Base-by-base conservation (phyloP, 768 basidiomycete species). In the Naganishia kalamii region DNA sequence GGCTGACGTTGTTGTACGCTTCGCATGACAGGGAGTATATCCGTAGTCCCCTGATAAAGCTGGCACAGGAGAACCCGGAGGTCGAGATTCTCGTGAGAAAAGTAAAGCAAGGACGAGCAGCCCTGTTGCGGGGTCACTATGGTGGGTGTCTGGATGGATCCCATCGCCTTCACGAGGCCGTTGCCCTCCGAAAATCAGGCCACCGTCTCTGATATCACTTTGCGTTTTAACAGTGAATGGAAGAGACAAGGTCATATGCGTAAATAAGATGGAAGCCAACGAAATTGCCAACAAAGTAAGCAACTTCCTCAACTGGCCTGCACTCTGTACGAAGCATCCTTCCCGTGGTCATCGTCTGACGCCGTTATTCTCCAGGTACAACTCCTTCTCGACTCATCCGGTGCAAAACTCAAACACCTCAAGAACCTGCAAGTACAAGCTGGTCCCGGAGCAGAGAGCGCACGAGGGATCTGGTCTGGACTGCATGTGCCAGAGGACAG, bases 211-310 rank as follows among this genome's bases (percentile, higher is more conserved):
- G 29, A 35, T 32, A 19, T 33, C 10, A 29, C 19, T 19, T 47
- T 47, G 12, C 30, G 4, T 29, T 17, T 5, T 27, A 3, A 4
- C 35, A 78, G 77, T 78, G 17, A 78, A 78, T 59, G 75, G 77
- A 4, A 62, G 77, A 32, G 77, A 78, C 50, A 78, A 78, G 62
- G 77, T 78, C 44, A 74, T 78, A 32, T 78, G 75, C 59, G 74
- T 78, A 48, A 76, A 75, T 46, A 63, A 65, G 21, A 32, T 78
- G 52, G 74, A 74, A 40, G 60, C 65, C 19, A 72, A 74, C 48
- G 70, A 75, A 27, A 71, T 78, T 8, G 67, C 54, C 17, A 72
- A 74, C 49, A 78, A 78, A 60, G 76, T 75, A 27, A 64, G 70
- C 46, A 23, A 25, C 11, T 35, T 60, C 23, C 44, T 46, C 7